A percentile compares a stretch with the other conserved stretches of the same genome.
Evolutionary conservation across 345 rosid genomes (phyloP).

Genomic region (Geranium rotundifolium): DNA sequence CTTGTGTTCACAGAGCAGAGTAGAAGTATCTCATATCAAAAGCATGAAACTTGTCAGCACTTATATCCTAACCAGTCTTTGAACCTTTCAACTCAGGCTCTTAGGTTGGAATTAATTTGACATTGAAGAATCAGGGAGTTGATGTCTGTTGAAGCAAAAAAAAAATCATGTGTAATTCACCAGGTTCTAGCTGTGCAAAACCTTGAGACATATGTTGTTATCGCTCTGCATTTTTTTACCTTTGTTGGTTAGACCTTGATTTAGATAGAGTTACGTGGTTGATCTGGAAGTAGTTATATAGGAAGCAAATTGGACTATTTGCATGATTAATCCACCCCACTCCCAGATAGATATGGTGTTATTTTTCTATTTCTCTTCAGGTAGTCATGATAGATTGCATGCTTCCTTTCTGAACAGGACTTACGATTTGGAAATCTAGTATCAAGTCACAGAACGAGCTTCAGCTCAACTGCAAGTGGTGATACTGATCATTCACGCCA

Average conservation of each 20-base stretch:
- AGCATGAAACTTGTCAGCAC: too few relatives aligned
- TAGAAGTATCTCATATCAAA: too few relatives aligned
- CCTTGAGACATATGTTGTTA: neutral
- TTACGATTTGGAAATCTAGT: slow-evolving; percentile 42
- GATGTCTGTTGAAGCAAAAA: neutral
- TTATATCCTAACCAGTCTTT: too few relatives aligned
- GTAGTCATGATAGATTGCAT: slow-evolving; percentile 5
- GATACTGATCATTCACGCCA: slow-evolving; percentile 51
- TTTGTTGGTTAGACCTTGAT: neutral
- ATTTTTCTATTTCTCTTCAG: neutral
- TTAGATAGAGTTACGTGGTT: neutral
- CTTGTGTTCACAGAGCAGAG: too few relatives aligned
- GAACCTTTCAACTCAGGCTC: neutral
- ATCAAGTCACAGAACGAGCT: slow-evolving; percentile 66
- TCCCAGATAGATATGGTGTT: neutral
- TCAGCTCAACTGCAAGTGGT: slow-evolving; percentile 77
- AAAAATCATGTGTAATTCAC: neutral
- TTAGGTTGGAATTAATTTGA: neutral
- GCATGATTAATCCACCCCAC: neutral
- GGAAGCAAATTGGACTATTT: neutral
- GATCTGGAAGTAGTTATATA: neutral
- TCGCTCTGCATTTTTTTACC: neutral
- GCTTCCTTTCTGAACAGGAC: slow-evolving; percentile 39
- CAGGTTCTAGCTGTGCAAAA: neutral
- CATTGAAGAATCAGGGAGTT: neutral